These are phyloP conservation scores for Apophysomyces ossiformis DNA, from an alignment of 371 early-diverging fungal genomes.

Conservation along the genomic window DNA sequence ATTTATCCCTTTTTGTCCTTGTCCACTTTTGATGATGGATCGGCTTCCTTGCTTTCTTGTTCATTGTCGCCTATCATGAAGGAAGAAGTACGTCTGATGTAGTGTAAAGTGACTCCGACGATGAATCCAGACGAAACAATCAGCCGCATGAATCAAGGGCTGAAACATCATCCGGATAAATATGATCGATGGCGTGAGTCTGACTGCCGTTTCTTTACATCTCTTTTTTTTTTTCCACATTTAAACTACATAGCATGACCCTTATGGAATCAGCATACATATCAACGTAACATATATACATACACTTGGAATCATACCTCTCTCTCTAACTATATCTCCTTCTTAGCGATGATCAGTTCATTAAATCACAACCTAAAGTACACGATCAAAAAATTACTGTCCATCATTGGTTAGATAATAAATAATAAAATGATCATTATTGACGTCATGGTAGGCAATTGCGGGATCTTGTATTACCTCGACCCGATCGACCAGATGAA, in stretches of 20 bases:
- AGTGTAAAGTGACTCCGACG: background rate
- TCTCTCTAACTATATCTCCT: background rate
- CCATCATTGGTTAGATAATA: conserved; percentile 61
- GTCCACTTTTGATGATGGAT: too few relatives aligned
- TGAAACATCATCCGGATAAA: conserved; percentile 4
- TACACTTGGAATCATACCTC: background rate
- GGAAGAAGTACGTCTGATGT: too few relatives aligned
- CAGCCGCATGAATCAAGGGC: conserved; percentile 3
- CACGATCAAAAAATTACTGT: conserved; percentile 59
- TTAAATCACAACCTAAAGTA: conserved; percentile 5
- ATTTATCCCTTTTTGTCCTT: too few relatives aligned
- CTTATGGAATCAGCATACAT: conserved; percentile 4
- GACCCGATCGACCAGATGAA: conserved; percentile 41
- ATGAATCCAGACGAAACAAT: background rate
- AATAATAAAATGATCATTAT: background rate
- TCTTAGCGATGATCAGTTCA: background rate
- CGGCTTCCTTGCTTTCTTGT: too few relatives aligned
- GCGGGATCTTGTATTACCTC: conserved; percentile 84
- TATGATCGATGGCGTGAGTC: background rate
- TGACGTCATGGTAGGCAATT: conserved; percentile 75
- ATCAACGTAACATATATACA: background rate
- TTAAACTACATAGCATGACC: background rate
- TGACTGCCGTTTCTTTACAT: background rate
- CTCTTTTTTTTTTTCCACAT: background rate
- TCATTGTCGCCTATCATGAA: too few relatives aligned